Evolutionary conservation across 176 grass and related monocot genomes (phyloP).

Genomic region (Hyparrhenia diplandra): DNA sequence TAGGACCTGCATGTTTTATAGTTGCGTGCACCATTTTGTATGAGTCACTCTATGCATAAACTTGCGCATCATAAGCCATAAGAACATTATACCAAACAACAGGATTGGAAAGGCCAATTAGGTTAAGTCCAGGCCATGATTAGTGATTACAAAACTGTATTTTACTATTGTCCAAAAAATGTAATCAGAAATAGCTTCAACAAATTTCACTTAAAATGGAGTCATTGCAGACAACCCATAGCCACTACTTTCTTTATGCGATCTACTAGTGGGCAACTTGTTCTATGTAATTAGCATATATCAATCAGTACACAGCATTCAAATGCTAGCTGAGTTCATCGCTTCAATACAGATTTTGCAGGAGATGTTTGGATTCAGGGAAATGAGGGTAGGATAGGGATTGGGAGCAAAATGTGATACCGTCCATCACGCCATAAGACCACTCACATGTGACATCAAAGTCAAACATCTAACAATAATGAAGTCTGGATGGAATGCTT

Average conservation of each 20-base stretch:
- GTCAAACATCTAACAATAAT: background rate
- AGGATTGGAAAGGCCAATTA: background rate
- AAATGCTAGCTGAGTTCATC: background rate
- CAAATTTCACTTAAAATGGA: background rate
- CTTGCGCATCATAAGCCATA: background rate
- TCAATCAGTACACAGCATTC: background rate
- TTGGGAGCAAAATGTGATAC: background rate
- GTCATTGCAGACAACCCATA: background rate
- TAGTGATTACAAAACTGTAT: background rate
- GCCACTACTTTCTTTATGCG: background rate
- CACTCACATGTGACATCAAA: background rate
- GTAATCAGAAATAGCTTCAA: background rate
- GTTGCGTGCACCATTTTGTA: background rate
- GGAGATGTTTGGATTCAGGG: too few species aligned
- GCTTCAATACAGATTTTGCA: too few species aligned
- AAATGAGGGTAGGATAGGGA: background rate
- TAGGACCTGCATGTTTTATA: constrained; percentile 6
- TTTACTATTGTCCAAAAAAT: background rate
- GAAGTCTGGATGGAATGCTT: background rate
- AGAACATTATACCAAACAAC: background rate
- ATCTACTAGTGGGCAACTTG: background rate
- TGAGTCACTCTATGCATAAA: background rate
- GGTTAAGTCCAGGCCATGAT: background rate
- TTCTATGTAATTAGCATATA: background rate
- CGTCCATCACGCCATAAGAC: background rate